phyloP scores from a whole-genome alignment of 352 stramenopile genomes.

The Phytophthora foliorum region DNA sequence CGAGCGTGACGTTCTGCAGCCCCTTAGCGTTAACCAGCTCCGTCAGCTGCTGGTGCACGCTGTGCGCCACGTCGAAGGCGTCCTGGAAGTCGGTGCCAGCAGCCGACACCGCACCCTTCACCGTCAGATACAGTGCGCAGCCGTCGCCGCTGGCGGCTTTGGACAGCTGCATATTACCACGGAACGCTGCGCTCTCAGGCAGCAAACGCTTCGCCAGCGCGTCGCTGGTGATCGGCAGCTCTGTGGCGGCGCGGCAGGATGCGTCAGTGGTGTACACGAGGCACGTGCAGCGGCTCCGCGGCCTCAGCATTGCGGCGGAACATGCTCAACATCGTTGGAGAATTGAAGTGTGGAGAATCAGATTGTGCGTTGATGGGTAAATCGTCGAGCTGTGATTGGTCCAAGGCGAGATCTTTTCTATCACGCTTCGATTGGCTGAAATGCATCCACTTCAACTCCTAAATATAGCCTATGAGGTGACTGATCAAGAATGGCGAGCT shows the following conservation, averaged over 20 bases:
- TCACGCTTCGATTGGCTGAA: slow-evolving; percentile 20
- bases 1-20: slow-evolving; percentile 34
- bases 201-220: slow-evolving; percentile 35
- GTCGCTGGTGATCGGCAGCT: slow-evolving; percentile 34
- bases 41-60: slow-evolving; percentile 38
- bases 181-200: slow-evolving; percentile 32
- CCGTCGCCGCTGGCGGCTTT: slow-evolving; percentile 41
- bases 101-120: slow-evolving; percentile 34
- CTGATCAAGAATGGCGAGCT: slow-evolving; percentile 16
- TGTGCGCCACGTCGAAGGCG: slow-evolving; percentile 32
- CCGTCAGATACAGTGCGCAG: slow-evolving; percentile 46
- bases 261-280: slow-evolving; percentile 47
- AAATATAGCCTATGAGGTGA: slow-evolving; percentile 18
- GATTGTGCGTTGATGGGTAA: slow-evolving; percentile 1
- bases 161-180: slow-evolving; percentile 50
- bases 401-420: slow-evolving; percentile 21
- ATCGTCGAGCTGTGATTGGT: slow-evolving; percentile 28
- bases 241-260: slow-evolving; percentile 26
- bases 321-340: slow-evolving; percentile 21
- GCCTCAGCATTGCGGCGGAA: slow-evolving; percentile 13
- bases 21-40: slow-evolving; percentile 27
- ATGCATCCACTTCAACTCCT: slow-evolving; percentile 29
- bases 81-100: slow-evolving; percentile 18
- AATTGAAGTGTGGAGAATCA: slow-evolving; percentile 44
- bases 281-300: slow-evolving; percentile 17